These are phyloP conservation scores for Suillus bovinus DNA, from an alignment of 768 basidiomycete genomes.

Conservation along the genomic window DNA sequence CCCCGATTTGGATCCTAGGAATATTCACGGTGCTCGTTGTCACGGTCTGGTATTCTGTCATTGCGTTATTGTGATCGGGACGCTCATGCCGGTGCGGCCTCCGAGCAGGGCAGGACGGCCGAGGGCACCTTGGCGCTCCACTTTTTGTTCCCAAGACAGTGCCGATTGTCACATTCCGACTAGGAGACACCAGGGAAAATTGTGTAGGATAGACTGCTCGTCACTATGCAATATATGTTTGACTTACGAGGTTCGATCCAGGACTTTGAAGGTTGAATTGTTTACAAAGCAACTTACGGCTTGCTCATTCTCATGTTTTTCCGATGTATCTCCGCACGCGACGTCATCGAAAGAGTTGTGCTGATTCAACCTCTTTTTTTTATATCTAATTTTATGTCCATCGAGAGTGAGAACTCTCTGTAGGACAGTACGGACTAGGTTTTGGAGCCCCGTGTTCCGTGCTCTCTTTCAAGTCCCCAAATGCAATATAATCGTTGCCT, in stretches of 20 bases:
- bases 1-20: background rate
- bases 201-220: too few relatives aligned
- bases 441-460: too few relatives aligned
- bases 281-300: background rate
- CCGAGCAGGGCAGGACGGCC: background rate
- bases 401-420: too few relatives aligned
- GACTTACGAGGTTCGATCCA: background rate
- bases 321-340: background rate
- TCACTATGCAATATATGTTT: background rate
- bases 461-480: too few relatives aligned
- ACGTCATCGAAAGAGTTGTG: background rate
- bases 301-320: background rate
- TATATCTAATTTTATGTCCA: too few relatives aligned
- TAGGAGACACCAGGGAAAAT: background rate
- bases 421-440: too few relatives aligned
- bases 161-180: background rate
- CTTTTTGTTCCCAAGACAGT: background rate
- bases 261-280: background rate
- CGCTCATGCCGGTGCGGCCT: constrained; percentile 1
- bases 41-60: background rate
- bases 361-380: background rate
- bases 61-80: background rate
- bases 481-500: constrained; percentile 57
- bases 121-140: background rate
- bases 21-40: background rate